Conservation (phyloP, 2,329 filamentous ascomycete species). For the Aspergillus unguis region DNA sequence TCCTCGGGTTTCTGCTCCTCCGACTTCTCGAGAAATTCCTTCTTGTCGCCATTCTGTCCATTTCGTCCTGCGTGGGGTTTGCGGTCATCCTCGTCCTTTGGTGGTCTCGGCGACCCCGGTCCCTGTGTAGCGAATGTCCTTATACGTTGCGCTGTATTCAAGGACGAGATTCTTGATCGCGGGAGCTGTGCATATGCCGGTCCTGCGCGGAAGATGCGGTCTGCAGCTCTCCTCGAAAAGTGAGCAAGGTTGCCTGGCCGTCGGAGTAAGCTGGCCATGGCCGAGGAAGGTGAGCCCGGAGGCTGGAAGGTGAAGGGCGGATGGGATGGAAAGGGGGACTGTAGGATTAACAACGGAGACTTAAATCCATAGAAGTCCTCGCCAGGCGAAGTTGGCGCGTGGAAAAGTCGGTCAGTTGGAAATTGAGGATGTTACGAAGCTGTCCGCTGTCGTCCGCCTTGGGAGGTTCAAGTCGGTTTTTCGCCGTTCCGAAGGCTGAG, state of each 20-base stretch:
- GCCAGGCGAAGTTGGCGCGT: slow-evolving; percentile 12
- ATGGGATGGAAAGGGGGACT: slow-evolving; percentile 15
- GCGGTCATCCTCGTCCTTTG: slow-evolving; percentile 19
- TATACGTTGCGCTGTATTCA: slow-evolving; percentile 31
- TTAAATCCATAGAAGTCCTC: slow-evolving; percentile 29
- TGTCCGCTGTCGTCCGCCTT: slow-evolving; percentile 12
- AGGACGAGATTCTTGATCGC: slow-evolving; percentile 38
- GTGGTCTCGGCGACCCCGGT: slow-evolving; percentile 23
- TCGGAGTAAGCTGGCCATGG: slow-evolving; percentile 66
- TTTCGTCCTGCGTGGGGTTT: slow-evolving; percentile 24
- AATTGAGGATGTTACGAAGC: slow-evolving; percentile 24
- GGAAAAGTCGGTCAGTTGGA: slow-evolving; percentile 9
- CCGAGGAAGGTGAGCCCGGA: slow-evolving; percentile 38
- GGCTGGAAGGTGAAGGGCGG: slow-evolving; percentile 20
- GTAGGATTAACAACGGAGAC: slow-evolving; percentile 19
- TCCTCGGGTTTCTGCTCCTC: slow-evolving; percentile 27
- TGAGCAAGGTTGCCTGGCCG: slow-evolving; percentile 65
- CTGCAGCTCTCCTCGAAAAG: slow-evolving; percentile 57
- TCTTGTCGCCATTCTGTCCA: slow-evolving; percentile 45
- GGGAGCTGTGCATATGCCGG: slow-evolving; percentile 40
- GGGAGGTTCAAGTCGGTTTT: slow-evolving; percentile 26
- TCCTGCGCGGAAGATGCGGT: slow-evolving; percentile 51
- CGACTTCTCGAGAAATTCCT: slow-evolving; percentile 26
- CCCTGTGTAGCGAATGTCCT: slow-evolving; percentile 46
- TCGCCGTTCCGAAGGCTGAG: slow-evolving; percentile 32